These are phyloP conservation scores for Chlorella sp. DNA, from an alignment of 139 green algal species.

Conservation along the genomic window DNA sequence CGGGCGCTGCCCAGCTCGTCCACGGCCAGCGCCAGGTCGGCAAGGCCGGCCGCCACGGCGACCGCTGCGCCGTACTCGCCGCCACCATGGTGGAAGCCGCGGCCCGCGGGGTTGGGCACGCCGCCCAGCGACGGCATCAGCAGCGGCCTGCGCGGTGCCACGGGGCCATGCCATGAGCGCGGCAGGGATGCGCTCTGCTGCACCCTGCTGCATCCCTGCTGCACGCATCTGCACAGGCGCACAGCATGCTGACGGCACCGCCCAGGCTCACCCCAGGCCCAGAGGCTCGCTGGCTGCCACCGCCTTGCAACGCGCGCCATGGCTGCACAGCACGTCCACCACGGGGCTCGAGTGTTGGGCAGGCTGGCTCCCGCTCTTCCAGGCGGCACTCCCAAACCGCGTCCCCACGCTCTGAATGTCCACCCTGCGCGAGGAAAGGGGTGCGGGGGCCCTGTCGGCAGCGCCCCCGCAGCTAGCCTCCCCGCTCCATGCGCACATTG, in stretches of 20 bases:
- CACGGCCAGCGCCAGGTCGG: slow-evolving; percentile 19
- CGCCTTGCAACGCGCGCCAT: slow-evolving; percentile 1
- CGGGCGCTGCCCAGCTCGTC: slow-evolving; percentile 33
- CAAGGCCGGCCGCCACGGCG: slow-evolving; percentile 12
- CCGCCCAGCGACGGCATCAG: not conserved
- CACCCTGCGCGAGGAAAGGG: not conserved
- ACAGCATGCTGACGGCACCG: not conserved
- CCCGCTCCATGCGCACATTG: not conserved
- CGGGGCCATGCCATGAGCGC: not conserved
- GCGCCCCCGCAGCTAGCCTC: not conserved
- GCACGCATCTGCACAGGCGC: not conserved
- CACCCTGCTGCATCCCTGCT: not conserved
- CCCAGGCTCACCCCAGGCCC: slow-evolving; percentile 21
- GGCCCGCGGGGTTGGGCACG: slow-evolving; percentile 9
- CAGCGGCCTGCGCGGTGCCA: slow-evolving; percentile 7
- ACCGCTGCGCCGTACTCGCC: slow-evolving; percentile 30
- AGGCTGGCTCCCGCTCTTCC: slow-evolving; percentile 1
- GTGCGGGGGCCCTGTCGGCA: too few species aligned
- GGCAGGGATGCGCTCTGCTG: not conserved
- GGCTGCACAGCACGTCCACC: slow-evolving; percentile 6
- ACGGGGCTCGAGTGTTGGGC: not conserved
- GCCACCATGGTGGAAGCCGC: slow-evolving; percentile 18
- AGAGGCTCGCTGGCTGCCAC: slow-evolving; percentile 10
- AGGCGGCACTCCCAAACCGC: slow-evolving; percentile 11
- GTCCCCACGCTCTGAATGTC: slow-evolving; percentile 21